phyloP scores from a whole-genome alignment of 2,329 filamentous ascomycete species.

The Monosporascus ibericus region DNA sequence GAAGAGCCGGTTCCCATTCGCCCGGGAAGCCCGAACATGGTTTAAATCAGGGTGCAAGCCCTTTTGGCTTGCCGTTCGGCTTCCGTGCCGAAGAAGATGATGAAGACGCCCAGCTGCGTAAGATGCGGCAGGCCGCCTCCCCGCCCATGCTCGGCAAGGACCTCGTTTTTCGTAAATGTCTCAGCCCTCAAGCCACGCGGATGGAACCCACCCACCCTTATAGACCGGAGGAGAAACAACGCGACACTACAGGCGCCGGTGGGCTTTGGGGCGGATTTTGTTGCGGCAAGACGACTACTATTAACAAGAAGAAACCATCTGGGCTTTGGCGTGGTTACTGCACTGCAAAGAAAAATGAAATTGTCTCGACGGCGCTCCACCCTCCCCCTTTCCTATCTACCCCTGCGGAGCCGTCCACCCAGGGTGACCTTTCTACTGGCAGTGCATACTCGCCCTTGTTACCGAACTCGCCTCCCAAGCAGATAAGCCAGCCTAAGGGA shows the following conservation, averaged over 20 bases:
- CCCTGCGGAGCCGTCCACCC: conserved; percentile 35
- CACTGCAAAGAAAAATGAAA: conserved; percentile 30
- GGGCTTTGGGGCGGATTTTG: conserved; percentile 78
- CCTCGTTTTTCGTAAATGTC: conserved; percentile 72
- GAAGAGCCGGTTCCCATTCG: conserved; percentile 12
- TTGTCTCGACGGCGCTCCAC: conserved; percentile 36
- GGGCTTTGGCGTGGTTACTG: conserved; percentile 78
- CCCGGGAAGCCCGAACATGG: conserved; percentile 31
- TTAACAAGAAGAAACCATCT: conserved; percentile 17
- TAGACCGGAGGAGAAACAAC: conserved; percentile 40
- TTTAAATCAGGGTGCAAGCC: conserved; percentile 27
- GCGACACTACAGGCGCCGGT: conserved; percentile 49
- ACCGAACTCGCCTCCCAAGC: conserved; percentile 18
- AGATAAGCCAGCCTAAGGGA: conserved; percentile 28
- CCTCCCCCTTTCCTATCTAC: conserved; percentile 46
- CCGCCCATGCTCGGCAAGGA: conserved; percentile 87
- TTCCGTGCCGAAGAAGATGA: conserved; percentile 30
- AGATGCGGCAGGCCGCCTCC: conserved; percentile 48
- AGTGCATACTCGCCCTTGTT: conserved; percentile 35
- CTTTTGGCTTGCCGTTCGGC: conserved; percentile 40
- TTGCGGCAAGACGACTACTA: conserved; percentile 22
- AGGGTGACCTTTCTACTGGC: conserved; percentile 36
- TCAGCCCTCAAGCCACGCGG: conserved; percentile 76
- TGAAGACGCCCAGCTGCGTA: conserved; percentile 35
- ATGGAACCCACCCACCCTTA: conserved; percentile 71